phyloP scores from a whole-genome alignment of 1,284 basidiomycete species.

The Pterula multifida region DNA sequence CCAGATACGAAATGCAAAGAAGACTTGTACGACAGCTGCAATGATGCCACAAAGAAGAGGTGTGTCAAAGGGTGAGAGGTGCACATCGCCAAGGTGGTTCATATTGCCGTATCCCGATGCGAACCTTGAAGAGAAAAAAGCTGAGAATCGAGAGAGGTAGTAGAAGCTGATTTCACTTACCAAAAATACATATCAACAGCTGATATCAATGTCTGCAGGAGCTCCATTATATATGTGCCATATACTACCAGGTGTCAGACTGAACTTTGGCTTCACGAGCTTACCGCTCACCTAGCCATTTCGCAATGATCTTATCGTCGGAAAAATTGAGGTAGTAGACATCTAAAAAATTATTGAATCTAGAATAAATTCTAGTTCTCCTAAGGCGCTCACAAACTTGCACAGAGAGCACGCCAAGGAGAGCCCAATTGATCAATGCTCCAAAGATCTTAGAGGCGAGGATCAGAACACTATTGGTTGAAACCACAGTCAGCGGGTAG shows the following conservation, averaged over 20 bases:
- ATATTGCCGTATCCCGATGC: neutral
- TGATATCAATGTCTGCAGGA: neutral
- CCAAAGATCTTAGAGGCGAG: neutral
- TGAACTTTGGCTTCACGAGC: neutral
- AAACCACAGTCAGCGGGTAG: too few relatives aligned
- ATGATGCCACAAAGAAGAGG: neutral
- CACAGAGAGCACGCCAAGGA: neutral
- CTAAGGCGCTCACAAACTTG: neutral
- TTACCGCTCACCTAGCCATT: neutral
- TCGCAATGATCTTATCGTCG: neutral
- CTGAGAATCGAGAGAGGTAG: neutral
- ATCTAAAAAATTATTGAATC: neutral
- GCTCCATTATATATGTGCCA: neutral
- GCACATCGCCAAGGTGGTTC: neutral
- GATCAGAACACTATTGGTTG: neutral
- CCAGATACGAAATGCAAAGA: constrained; percentile 1
- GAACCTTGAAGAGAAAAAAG: neutral
- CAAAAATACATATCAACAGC: neutral
- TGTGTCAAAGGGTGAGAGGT: neutral
- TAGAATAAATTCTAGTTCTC: neutral
- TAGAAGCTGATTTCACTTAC: neutral
- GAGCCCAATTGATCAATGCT: neutral
- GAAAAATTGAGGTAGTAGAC: neutral
- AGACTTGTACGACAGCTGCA: neutral
- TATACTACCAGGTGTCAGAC: neutral